Conservation (phyloP, 768 basidiomycete species). For the Panaeolus papilionaceus region DNA sequence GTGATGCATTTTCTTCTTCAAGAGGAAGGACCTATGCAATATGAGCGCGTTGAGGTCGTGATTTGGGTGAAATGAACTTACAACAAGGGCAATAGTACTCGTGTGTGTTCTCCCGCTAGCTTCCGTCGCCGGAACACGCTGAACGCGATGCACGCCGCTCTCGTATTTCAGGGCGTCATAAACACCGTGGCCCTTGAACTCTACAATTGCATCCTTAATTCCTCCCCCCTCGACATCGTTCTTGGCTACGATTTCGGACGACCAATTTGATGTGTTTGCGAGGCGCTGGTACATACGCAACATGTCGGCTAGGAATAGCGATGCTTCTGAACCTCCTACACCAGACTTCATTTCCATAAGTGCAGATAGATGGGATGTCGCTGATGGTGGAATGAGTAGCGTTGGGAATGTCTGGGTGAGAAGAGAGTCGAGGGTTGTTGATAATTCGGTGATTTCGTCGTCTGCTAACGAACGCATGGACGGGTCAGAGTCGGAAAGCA, state of each 20-base stretch:
- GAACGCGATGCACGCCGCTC: slow-evolving; percentile 95
- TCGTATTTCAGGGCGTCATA: slow-evolving; percentile 89
- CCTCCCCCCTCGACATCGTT: slow-evolving; percentile 69
- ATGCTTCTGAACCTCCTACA: slow-evolving; percentile 90
- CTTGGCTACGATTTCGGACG: slow-evolving; percentile 60
- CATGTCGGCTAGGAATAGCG: slow-evolving; percentile 80
- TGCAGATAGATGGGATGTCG: slow-evolving; percentile 71
- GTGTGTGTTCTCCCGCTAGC: slow-evolving; percentile 89
- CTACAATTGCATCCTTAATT: slow-evolving; percentile 78
- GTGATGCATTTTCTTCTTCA: slow-evolving; percentile 64
- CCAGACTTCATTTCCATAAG: slow-evolving; percentile 92
- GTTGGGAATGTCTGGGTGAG: slow-evolving; percentile 62
- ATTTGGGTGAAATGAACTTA: slow-evolving; percentile 43
- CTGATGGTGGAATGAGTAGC: slow-evolving; percentile 75
- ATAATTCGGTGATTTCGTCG: slow-evolving; percentile 65
- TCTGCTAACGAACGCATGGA: slow-evolving; percentile 75
- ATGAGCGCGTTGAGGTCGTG: slow-evolving; percentile 5
- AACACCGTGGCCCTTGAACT: slow-evolving; percentile 77
- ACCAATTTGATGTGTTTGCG: slow-evolving; percentile 64
- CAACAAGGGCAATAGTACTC: slow-evolving; percentile 87
- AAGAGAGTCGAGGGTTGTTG: slow-evolving; percentile 38
- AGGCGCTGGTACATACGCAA: slow-evolving; percentile 83
- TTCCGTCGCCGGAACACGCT: slow-evolving; percentile 92
- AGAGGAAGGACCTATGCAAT: slow-evolving; percentile 82
- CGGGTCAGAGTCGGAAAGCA: slow-evolving; percentile 77